Conservation (phyloP, 148 eudicot genomes). For the Camellia japonica region DNA sequence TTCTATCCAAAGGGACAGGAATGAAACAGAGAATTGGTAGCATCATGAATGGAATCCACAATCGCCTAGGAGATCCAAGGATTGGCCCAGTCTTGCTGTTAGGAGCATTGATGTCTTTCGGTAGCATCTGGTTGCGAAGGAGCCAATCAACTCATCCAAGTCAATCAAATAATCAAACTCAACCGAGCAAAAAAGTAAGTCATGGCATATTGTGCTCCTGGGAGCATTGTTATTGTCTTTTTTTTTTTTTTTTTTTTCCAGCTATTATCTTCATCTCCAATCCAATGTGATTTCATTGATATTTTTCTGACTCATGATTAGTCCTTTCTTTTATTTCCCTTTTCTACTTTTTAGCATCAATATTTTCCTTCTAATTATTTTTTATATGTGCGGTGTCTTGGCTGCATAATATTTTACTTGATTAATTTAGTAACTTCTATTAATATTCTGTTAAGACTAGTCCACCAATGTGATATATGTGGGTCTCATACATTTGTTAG, state of each 20-base stretch:
- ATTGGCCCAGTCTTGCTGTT: slow-evolving; percentile 62
- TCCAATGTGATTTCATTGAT: not conserved
- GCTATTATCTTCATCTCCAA: not conserved
- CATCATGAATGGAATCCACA: slow-evolving; percentile 28
- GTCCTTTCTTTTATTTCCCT: not conserved
- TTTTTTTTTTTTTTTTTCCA: not conserved
- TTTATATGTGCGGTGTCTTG: not conserved
- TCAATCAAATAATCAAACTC: slow-evolving; percentile 33
- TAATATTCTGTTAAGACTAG: too few relatives aligned
- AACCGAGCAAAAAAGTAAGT: slow-evolving; percentile 41
- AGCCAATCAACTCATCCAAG: slow-evolving; percentile 44
- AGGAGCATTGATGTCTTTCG: slow-evolving; percentile 74
- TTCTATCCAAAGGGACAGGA: too few relatives aligned
- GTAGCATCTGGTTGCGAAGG: slow-evolving; percentile 67
- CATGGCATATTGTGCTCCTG: not conserved
- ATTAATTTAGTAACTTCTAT: too few relatives aligned
- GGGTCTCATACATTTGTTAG: too few relatives aligned
- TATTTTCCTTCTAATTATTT: not conserved
- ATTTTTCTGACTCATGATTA: too few relatives aligned
- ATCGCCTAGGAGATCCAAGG: slow-evolving; percentile 47
- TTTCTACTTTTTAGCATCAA: too few relatives aligned
- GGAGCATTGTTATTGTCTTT: not conserved
- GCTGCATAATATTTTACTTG: not conserved
- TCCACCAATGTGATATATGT: too few relatives aligned
- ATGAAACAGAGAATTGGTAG: slow-evolving; percentile 43